A percentile compares a stretch with the other conserved stretches of the same genome.
phyloP scores from a whole-genome alignment of 257 asterid species.

The Solanum arcanum region DNA sequence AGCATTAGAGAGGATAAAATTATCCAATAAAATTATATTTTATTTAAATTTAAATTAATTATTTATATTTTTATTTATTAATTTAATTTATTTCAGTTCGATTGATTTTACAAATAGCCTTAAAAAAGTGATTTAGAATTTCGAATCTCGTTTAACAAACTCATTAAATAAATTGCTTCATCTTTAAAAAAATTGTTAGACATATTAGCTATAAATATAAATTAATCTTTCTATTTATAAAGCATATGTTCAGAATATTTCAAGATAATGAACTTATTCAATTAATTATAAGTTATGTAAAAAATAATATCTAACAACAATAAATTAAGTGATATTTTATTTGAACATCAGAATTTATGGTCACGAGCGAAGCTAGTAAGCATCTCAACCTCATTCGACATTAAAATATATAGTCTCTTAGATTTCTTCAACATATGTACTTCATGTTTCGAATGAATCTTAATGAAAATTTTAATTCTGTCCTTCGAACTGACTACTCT shows the following conservation, averaged over 20 bases:
- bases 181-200: too few species aligned
- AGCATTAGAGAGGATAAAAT: background rate
- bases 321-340: too few species aligned
- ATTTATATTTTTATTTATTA: too few species aligned
- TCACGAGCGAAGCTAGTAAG: background rate
- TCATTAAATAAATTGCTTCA: background rate
- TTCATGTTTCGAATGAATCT: background rate
- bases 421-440: rapidly evolving
- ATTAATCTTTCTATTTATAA: too few species aligned
- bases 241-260: too few species aligned
- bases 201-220: too few species aligned
- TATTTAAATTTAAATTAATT: too few species aligned
- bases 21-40: background rate
- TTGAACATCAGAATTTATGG: too few species aligned
- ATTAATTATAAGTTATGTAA: too few species aligned
- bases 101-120: background rate
- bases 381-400: background rate
- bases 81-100: rapidly evolving
- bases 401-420: background rate
- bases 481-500: too few species aligned
- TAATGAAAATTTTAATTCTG: background rate
- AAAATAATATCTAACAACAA: background rate
- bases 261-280: background rate
- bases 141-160: too few species aligned
- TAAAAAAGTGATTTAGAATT: too few species aligned